Conservation (phyloP, 306 rosid genomes). For the Corylus americana region DNA sequence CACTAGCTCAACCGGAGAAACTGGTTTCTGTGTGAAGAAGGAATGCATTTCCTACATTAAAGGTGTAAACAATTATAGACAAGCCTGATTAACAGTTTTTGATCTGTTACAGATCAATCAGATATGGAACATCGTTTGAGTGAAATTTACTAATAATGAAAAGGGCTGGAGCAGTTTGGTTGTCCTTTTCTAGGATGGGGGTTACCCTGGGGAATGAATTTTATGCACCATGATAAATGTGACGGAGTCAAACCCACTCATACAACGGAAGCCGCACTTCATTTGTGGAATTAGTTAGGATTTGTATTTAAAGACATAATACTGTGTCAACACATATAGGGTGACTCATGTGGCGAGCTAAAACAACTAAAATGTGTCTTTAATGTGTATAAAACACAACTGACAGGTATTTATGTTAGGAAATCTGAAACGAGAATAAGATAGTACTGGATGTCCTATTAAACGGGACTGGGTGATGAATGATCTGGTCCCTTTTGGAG, state of each 20-base stretch:
- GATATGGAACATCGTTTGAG: neutral
- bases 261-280: neutral
- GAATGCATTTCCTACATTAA: neutral
- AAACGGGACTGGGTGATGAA: neutral
- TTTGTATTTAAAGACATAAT: neutral
- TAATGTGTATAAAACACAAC: neutral
- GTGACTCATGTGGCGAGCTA: neutral
- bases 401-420: neutral
- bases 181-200: neutral
- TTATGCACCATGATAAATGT: neutral
- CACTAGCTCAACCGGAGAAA: neutral
- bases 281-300: neutral
- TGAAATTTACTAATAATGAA: neutral
- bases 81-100: slow-evolving; percentile 9
- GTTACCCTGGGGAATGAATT: neutral
- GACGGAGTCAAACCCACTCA: neutral
- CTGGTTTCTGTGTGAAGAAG: neutral
- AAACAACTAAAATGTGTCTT: neutral
- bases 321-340: neutral
- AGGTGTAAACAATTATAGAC: neutral
- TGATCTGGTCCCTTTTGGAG: slow-evolving; percentile 1
- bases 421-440: neutral
- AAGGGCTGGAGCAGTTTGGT: neutral
- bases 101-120: neutral
- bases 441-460: neutral